Evolutionary conservation across 2,329 filamentous ascomycete genomes (phyloP).

Genomic region (Penicillium janthinellum): DNA sequence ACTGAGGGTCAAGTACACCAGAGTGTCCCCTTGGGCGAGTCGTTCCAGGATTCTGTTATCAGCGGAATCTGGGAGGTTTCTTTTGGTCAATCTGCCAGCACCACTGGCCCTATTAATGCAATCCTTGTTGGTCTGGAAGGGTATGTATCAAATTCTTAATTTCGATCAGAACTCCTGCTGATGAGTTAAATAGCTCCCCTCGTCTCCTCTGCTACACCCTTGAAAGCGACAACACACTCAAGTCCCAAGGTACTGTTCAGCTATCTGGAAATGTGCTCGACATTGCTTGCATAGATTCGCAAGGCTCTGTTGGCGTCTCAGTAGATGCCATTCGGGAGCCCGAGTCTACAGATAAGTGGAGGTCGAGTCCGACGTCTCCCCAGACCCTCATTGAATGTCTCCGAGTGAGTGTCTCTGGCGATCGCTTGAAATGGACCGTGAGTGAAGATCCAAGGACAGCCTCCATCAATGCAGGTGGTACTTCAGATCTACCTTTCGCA

Average conservation of each 20-base stretch:
- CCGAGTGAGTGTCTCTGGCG: constrained; percentile 22
- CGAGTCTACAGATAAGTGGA: constrained; percentile 51
- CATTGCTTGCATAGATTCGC: constrained; percentile 39
- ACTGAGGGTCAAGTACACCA: constrained; percentile 40
- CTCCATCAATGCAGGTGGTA: constrained; percentile 36
- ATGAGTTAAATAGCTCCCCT: constrained; percentile 62
- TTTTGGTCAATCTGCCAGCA: constrained; percentile 23
- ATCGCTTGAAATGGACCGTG: constrained; percentile 31
- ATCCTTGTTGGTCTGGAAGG: constrained; percentile 61
- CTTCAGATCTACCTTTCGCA: constrained; percentile 27
- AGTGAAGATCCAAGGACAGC: constrained; percentile 22
- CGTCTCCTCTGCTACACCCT: constrained; percentile 67
- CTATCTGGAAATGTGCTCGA: constrained; percentile 69
- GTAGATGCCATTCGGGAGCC: constrained; percentile 57
- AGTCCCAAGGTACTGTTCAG: constrained; percentile 53
- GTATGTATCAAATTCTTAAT: constrained; percentile 44
- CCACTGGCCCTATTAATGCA: constrained; percentile 23
- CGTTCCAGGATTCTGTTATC: constrained; percentile 45
- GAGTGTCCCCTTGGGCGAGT: constrained; percentile 32
- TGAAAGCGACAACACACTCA: constrained; percentile 52
- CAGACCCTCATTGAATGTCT: constrained; percentile 36
- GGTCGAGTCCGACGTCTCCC: constrained; percentile 20
- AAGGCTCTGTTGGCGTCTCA: constrained; percentile 49
- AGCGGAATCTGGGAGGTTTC: constrained; percentile 53
- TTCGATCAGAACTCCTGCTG: constrained; percentile 11